Base-by-base conservation (phyloP, 2,329 filamentous ascomycete genomes). In the Fusarium neocosmosporiellum region DNA sequence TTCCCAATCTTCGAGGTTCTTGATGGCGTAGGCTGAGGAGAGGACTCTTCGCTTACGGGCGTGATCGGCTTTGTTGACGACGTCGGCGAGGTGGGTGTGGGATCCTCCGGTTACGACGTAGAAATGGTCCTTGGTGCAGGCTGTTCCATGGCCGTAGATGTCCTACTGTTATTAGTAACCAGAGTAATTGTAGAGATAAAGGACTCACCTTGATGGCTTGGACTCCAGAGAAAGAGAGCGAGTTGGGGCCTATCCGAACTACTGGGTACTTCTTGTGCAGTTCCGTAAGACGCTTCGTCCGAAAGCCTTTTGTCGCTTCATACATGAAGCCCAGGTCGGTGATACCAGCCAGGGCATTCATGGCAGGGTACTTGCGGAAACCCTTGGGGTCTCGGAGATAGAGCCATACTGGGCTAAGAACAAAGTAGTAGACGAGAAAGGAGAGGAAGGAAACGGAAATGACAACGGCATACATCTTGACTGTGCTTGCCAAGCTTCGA, bases 1-100 rank as follows among this genome's bases (percentile, higher is more conserved):
- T 71, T 88, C 87, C 87, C 87, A 88, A 2, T 79, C 81, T 71
- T 88, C 86, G 2, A 88, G 83, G 71, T 88, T 88, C 77, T 87
- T 87, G 57, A 87, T 75, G 0, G 87, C 86, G 66, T 88, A 89
- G 2, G 87, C 86, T 1, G 83, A 83, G 1, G 86, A 85, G 2
- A 89, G 74, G 5, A 87, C 81, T 71, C 86, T 85, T 41, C 87
- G 83, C 77, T 88, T 88, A 4, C 84, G 80, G 4, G 84, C 81
- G 66, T 89, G 87, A 10, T 88, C 86, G n/a, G 80, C 76, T 77
- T 86, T 87, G 75, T 88, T 85, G 13, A 86, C 75, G 7, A 87
- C 86, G 75, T 88, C 86, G 31, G 86, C 86, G 2, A 89, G 83
- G 66, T 89, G 84, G 68, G 79, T 85, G 74, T 89, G 86, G 0